Percentiles rank a stretch among this genome's conserved stretches.
phyloP scores from a whole-genome alignment of 768 basidiomycete species.

The Russula abietina region DNA sequence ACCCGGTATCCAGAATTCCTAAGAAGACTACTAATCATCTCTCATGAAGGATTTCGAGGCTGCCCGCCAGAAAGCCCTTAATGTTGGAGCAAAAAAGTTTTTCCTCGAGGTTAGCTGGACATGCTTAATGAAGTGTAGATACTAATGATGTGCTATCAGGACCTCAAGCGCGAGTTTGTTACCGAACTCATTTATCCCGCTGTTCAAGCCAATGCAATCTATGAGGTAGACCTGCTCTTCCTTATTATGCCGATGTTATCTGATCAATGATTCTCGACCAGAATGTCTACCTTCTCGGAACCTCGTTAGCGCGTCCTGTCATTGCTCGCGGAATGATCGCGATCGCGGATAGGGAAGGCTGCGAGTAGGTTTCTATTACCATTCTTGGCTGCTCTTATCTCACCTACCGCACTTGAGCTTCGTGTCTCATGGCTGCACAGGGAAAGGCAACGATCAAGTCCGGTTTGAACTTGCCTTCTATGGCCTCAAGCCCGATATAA shows the following conservation, averaged over 20 bases:
- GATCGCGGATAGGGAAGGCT: slow-evolving; percentile 81
- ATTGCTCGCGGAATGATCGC: slow-evolving; percentile 99
- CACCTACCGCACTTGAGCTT: slow-evolving; percentile 45
- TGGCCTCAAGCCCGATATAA: slow-evolving; percentile 96
- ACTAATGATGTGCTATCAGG: slow-evolving; percentile 40
- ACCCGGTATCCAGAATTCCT: slow-evolving; percentile 1
- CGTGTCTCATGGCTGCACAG: slow-evolving; percentile 97
- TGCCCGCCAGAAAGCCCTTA: slow-evolving; percentile 81
- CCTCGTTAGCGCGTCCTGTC: slow-evolving; percentile 95
- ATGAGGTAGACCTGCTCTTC: slow-evolving; percentile 55
- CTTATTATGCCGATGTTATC: background rate
- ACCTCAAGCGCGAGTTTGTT: slow-evolving; percentile 91
- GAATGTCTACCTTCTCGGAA: slow-evolving; percentile 96
- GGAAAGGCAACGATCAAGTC: slow-evolving; percentile 99
- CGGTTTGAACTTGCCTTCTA: slow-evolving; percentile 99
- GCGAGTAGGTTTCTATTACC: slow-evolving; percentile 65
- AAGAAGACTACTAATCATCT: slow-evolving; percentile 14
- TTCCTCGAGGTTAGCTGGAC: slow-evolving; percentile 61
- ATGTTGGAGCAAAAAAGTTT: slow-evolving; percentile 94
- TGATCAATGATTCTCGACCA: slow-evolving; percentile 28
- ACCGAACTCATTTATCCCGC: slow-evolving; percentile 97
- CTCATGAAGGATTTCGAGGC: slow-evolving; percentile 78
- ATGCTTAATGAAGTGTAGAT: background rate
- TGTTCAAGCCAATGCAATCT: slow-evolving; percentile 97
- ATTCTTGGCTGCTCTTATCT: background rate